These are phyloP conservation scores for Aspergillus ustus DNA, from an alignment of 2,329 filamentous ascomycete genomes.

Conservation along the genomic window DNA sequence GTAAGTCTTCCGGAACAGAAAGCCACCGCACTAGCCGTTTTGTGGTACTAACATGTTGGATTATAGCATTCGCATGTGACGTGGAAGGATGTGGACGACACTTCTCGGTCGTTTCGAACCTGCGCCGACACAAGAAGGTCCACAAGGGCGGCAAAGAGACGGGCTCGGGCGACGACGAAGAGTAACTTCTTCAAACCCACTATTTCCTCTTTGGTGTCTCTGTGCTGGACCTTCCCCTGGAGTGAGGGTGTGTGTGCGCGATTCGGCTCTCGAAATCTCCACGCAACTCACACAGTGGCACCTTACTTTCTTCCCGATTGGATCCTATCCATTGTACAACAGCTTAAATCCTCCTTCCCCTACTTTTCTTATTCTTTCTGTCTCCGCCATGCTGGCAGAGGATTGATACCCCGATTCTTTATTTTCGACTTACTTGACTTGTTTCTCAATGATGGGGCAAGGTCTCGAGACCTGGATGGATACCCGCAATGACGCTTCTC, in stretches of 20 bases:
- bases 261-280: constrained; percentile 16
- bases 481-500: constrained; percentile 26
- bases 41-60: constrained; percentile 25
- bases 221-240: constrained; percentile 14
- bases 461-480: constrained; percentile 25
- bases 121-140: constrained; percentile 92
- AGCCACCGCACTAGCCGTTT: not conserved
- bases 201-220: constrained; percentile 21
- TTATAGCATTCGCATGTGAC: constrained; percentile 85
- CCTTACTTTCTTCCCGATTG: constrained; percentile 24
- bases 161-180: constrained; percentile 47
- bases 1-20: constrained; percentile 62
- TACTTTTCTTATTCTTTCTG: constrained; percentile 28
- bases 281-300: constrained; percentile 21
- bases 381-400: constrained; percentile 27
- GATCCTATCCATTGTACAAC: constrained; percentile 38
- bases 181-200: constrained; percentile 31
- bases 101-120: constrained; percentile 96
- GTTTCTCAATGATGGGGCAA: constrained; percentile 25
- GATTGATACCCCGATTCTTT: constrained; percentile 35
- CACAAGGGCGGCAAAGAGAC: constrained; percentile 70
- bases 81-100: constrained; percentile 93
- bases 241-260: constrained; percentile 4
- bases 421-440: constrained; percentile 23
- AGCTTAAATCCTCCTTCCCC: constrained; percentile 32